Conservation (phyloP, 2,329 filamentous ascomycete species). For the Pseudogymnoascus sp. region DNA sequence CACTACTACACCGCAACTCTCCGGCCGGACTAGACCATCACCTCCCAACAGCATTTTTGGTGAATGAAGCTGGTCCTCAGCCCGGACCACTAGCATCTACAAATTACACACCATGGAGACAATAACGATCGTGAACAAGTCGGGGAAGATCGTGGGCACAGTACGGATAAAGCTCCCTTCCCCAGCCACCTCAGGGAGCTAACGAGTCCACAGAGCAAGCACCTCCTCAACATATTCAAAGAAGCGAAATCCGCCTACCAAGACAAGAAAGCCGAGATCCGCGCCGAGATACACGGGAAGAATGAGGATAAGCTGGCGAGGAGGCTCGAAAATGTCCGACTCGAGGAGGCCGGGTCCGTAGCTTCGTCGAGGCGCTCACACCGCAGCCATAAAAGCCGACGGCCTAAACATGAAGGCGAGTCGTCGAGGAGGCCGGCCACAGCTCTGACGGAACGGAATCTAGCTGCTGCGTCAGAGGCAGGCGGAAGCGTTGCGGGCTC, state of each 20-base stretch:
- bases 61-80: background rate
- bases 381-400: slow-evolving; percentile 25
- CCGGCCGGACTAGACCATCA: background rate
- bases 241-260: slow-evolving; percentile 83
- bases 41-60: background rate
- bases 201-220: slow-evolving; percentile 61
- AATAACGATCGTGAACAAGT: slow-evolving; percentile 83
- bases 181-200: slow-evolving; percentile 9
- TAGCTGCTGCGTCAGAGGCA: slow-evolving; percentile 20
- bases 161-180: slow-evolving; percentile 40
- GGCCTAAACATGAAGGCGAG: slow-evolving; percentile 15
- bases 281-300: slow-evolving; percentile 56
- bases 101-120: slow-evolving; percentile 51
- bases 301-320: slow-evolving; percentile 50
- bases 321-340: slow-evolving; percentile 29
- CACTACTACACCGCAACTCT: background rate
- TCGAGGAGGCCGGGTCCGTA: slow-evolving; percentile 32
- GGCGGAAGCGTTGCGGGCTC: slow-evolving; percentile 20
- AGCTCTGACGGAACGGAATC: slow-evolving; percentile 20
- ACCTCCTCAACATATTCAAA: slow-evolving; percentile 82
- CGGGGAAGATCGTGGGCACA: slow-evolving; percentile 82
- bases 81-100: background rate
- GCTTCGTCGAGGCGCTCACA: slow-evolving; percentile 32
- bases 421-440: background rate
- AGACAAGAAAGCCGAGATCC: slow-evolving; percentile 77